A percentile compares a stretch with the other conserved stretches of the same genome.
These are phyloP conservation scores for Pseudogymnoascus sp. DNA, from an alignment of 2,329 filamentous ascomycete genomes.

Conservation along the genomic window DNA sequence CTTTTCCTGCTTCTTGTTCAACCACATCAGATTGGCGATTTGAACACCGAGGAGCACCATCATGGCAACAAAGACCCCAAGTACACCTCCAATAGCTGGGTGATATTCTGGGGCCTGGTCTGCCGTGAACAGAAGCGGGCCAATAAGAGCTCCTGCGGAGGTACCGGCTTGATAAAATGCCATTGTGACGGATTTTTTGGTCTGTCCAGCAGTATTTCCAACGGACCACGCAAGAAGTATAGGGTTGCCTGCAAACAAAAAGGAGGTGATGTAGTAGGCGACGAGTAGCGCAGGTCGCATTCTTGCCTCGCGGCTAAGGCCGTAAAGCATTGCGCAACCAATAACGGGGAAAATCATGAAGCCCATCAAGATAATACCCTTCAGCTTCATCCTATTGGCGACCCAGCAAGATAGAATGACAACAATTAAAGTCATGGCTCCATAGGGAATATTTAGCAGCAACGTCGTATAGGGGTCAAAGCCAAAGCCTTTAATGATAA, in stretches of 20 bases:
- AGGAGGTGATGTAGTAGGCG: conserved; percentile 61
- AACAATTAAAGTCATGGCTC: conserved; percentile 50
- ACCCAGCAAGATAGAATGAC: conserved; percentile 55
- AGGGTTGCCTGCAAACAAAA: conserved; percentile 60
- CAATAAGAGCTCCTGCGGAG: conserved; percentile 61
- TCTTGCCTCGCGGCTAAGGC: conserved; percentile 40
- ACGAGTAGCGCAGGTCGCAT: conserved; percentile 46
- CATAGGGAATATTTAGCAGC: conserved; percentile 38
- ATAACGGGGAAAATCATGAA: conserved; percentile 55
- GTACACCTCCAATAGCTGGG: conserved; percentile 49
- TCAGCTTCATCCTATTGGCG: conserved; percentile 50
- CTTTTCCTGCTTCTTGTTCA: conserved; percentile 52
- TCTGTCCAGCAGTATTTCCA: conserved; percentile 61
- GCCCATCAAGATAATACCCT: conserved; percentile 47
- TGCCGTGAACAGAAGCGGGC: conserved; percentile 55
- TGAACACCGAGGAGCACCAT: conserved; percentile 49
- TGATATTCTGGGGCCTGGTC: conserved; percentile 53
- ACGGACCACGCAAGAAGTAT: conserved; percentile 64
- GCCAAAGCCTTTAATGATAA: conserved; percentile 39
- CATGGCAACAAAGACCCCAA: conserved; percentile 50
- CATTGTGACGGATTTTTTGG: conserved; percentile 61
- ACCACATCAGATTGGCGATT: conserved; percentile 46
- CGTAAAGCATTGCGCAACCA: conserved; percentile 53
- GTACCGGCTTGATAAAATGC: conserved; percentile 58
- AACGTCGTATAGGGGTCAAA: conserved; percentile 36